Base-by-base conservation (phyloP, 306 rosid genomes). In the Vigna mungo region DNA sequence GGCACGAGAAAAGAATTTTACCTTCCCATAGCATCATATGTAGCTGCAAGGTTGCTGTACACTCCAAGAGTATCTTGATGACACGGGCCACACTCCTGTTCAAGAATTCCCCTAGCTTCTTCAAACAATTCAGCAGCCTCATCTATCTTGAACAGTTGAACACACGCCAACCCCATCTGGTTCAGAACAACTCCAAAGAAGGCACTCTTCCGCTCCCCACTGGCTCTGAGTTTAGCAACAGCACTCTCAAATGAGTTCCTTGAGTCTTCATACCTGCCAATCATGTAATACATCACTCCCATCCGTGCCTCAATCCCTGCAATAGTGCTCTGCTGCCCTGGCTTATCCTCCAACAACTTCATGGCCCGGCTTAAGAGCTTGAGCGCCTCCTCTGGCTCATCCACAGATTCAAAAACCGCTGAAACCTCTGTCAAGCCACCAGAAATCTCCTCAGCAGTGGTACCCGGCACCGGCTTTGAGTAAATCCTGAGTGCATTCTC, bases 1-100 rank as follows among this genome's bases (percentile, higher is more conserved):
- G 5, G 63, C 55, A 70, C 17, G 10, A 77, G 41, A 71, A 44
- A 46, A 60, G 17, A 58, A 60, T 9, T 61, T 72, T 89, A 96
- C 99, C 99, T 96, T 76, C 99, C 99, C 97, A 91, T 87, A 46
- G 99, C 99, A 88, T 96, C 99, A 82, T 96, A 96, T 73, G 98
- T 96, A 80, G 99, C 99, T 4, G 99, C 99, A 58, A 96, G 99
- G 80, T 92, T 96, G 87, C 99, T 92, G 79, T 96, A 96, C 5
- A 96, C 89, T 61, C 99, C 99, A 77, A 96, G 93, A 41, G 98
- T 96, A 84, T 96, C 99, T 82, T 92, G 99, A 87, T 96, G 98
- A 81, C 99, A 96, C 8, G 93, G 82, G 37, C 99, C 99, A 80
- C 98, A 91, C 80, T 92, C 98, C 74, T 89, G 93, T 78, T 96